Conservation (phyloP, 768 basidiomycete genomes). For the Boletus vermiculosoides region DNA sequence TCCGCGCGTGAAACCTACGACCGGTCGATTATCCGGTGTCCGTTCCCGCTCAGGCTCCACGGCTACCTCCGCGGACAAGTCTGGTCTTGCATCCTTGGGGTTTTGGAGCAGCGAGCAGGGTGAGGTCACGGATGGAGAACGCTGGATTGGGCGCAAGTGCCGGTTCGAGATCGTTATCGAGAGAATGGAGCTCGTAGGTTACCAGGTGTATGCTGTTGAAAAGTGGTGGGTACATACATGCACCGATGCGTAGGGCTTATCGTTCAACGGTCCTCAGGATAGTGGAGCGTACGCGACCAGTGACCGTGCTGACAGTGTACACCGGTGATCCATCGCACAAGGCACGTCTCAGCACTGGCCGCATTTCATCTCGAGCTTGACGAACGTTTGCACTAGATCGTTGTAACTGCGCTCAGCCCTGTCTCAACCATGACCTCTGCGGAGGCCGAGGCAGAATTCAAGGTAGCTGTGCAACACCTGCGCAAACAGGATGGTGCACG, state of each 20-base stretch:
- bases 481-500: constrained; percentile 65
- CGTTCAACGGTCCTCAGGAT: constrained; percentile 44
- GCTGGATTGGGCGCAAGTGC: constrained; percentile 47
- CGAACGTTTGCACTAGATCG: constrained; percentile 43
- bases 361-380: constrained; percentile 12
- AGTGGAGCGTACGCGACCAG: constrained; percentile 58
- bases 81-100: constrained; percentile 3
- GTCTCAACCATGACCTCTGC: constrained; percentile 38
- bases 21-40: constrained; percentile 29
- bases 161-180: constrained; percentile 51
- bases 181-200: constrained; percentile 49
- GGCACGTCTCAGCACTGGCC: constrained; percentile 32
- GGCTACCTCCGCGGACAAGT: constrained; percentile 20
- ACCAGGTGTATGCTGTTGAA: constrained; percentile 85
- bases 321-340: constrained; percentile 74
- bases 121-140: constrained; percentile 26
- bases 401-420: constrained; percentile 55
- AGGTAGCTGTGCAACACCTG: constrained; percentile 56
- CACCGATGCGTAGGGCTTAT: not conserved
- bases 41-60: constrained; percentile 35
- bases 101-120: constrained; percentile 11
- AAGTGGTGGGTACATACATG: constrained; percentile 58
- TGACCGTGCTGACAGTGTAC: constrained; percentile 67
- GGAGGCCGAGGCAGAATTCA: constrained; percentile 57
- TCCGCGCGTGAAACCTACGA: constrained; percentile 24